Base-by-base conservation (phyloP, 768 basidiomycete species). In the Lactarius trivialis region DNA sequence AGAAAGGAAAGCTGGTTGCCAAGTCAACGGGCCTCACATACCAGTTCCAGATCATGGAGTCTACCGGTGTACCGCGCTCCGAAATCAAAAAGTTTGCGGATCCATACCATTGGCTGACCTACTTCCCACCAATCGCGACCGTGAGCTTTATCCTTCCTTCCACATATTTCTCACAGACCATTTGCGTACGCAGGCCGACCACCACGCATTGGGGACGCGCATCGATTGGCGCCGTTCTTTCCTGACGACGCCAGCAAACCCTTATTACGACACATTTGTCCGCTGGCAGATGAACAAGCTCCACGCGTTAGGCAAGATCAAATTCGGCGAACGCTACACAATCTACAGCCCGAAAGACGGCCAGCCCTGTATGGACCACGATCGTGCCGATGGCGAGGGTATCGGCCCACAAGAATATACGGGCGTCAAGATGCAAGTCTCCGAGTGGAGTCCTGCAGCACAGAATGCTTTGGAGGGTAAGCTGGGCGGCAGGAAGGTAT, bases 301-400 rank as follows among this genome's bases (percentile, higher is more conserved):
- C 9, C 81, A 92, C 75, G 78, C 77, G 48, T 79, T 93, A 52
- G 89, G 89, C 36, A 95, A 94, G 76, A 92, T 99, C 79, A 97
- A 96, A 75, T 99, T 98, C 71, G 97, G 97, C 54, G 91, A 97
- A 75, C 87, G 97, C 49, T 96, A 98, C 74, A 99, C 97, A 15
- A 92, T 99, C 71, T 99, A 97, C 81, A 95, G 92, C 66, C 93
- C 94, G 2, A 98, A 98, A 74, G 97, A 99, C 68, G 95, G 94
- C 2, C 97, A 98, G 71, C 96, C 97, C 0, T 99, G 97, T 71
- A 98, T 99, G 97, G 97, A 99, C 75, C 97, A 99, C 76, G 97
- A 99, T 74, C 89, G 97, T 60, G 83, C 85, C 56, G 92, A 93
- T 62, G 97, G 97, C 45, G 97, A 99, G 75, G 96, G 88, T 52